Percentiles rank a stretch among this genome's conserved stretches.
These are phyloP conservation scores for Rhodamnia rubescens DNA, from an alignment of 345 rosid species.

Conservation along the genomic window DNA sequence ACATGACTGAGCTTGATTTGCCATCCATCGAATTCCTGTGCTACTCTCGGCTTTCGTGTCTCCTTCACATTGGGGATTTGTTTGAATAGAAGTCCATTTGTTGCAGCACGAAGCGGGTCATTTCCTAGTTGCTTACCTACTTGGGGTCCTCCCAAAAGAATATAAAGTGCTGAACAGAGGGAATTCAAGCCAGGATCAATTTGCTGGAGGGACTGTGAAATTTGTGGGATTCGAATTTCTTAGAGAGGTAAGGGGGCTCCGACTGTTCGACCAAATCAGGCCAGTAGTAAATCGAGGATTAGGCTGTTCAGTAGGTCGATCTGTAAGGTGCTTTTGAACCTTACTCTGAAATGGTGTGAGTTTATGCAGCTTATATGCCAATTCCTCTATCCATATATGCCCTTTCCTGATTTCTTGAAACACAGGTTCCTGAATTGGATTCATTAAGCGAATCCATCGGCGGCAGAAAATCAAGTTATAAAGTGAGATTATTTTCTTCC, in stretches of 20 bases:
- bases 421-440: not conserved
- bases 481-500: not conserved
- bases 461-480: not conserved
- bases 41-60: not conserved
- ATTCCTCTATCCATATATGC: not conserved
- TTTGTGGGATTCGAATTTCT: constrained; percentile 54
- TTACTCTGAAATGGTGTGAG: not conserved
- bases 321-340: not conserved
- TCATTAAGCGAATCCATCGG: not conserved
- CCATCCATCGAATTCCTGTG: not conserved
- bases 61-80: not conserved
- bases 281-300: not conserved
- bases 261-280: not conserved
- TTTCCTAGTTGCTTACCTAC: constrained; percentile 48
- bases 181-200: constrained; percentile 3
- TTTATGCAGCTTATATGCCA: not conserved
- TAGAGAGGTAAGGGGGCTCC: constrained; percentile 20
- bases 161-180: constrained; percentile 29
- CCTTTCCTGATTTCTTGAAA: not conserved
- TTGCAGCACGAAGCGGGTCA: constrained; percentile 61
- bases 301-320: not conserved
- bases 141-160: constrained; percentile 50
- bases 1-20: not conserved
- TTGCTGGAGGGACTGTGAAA: constrained; percentile 26
- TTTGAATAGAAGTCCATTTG: not conserved